Conservation (phyloP, 305 asterid genomes). For the Solanum chacoense region DNA sequence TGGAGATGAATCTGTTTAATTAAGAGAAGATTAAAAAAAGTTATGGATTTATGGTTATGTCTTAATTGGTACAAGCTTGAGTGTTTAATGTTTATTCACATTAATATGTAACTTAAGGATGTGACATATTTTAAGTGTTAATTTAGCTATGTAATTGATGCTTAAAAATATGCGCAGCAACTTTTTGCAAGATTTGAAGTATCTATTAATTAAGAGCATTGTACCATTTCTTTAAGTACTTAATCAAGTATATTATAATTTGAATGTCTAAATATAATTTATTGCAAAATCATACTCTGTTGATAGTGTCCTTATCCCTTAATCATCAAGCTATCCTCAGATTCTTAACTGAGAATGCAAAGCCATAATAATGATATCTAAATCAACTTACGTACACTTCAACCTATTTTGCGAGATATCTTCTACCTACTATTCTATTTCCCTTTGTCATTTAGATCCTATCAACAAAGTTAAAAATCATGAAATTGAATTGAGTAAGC, state of each 20-base stretch:
- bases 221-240: not conserved
- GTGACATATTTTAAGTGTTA: not conserved
- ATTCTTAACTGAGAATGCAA: not conserved
- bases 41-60: not conserved
- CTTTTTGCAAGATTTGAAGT: not conserved
- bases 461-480: not conserved
- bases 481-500: not conserved
- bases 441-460: not conserved
- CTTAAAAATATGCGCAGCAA: not conserved
- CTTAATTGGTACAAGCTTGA: not conserved
- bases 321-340: not conserved
- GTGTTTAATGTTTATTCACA: not conserved
- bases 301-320: not conserved
- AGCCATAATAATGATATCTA: not conserved
- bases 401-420: not conserved
- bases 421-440: not conserved
- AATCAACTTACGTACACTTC: not conserved
- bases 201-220: not conserved
- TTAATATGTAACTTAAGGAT: not conserved
- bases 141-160: not conserved
- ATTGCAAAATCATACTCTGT: not conserved
- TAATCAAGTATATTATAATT: not conserved
- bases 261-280: not conserved
- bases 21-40: not conserved
- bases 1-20: conserved; percentile 8